Conservation (phyloP, 2,329 filamentous ascomycete genomes). For the Trichoderma atrobrunneum region DNA sequence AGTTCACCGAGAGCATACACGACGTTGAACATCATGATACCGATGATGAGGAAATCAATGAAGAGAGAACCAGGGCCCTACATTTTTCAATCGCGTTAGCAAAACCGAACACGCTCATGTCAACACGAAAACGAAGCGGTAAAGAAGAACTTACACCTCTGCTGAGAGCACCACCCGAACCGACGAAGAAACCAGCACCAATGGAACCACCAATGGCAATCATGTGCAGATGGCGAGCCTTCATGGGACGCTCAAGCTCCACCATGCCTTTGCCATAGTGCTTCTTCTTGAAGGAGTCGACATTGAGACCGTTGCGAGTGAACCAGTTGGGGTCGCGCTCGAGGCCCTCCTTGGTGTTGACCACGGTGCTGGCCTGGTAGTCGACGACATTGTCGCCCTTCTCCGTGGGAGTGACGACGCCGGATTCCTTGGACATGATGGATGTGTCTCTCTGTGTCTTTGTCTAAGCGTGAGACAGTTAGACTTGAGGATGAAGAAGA, state of each 20-base stretch:
- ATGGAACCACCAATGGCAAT: conserved; percentile 52
- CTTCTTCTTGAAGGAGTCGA: conserved; percentile 39
- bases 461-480: conserved; percentile 23
- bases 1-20: conserved; percentile 58
- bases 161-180: conserved; percentile 49
- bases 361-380: conserved; percentile 11
- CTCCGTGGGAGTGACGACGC: conserved; percentile 19
- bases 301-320: conserved; percentile 39
- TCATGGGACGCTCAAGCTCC: conserved; percentile 46
- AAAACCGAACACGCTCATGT: neutral
- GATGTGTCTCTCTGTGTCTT: neutral
- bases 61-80: conserved; percentile 37
- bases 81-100: neutral
- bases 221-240: conserved; percentile 57
- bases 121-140: neutral
- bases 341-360: conserved; percentile 20
- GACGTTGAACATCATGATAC: conserved; percentile 54
- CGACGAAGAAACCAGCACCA: conserved; percentile 43
- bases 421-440: conserved; percentile 19
- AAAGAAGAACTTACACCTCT: conserved; percentile 40
- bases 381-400: conserved; percentile 23
- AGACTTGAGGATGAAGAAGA: conserved; percentile 5
- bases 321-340: conserved; percentile 32
- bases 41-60: conserved; percentile 47
- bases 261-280: conserved; percentile 33